These are phyloP conservation scores for Pleurotus citrinopileatus DNA, from an alignment of 768 basidiomycete species.

Conservation along the genomic window DNA sequence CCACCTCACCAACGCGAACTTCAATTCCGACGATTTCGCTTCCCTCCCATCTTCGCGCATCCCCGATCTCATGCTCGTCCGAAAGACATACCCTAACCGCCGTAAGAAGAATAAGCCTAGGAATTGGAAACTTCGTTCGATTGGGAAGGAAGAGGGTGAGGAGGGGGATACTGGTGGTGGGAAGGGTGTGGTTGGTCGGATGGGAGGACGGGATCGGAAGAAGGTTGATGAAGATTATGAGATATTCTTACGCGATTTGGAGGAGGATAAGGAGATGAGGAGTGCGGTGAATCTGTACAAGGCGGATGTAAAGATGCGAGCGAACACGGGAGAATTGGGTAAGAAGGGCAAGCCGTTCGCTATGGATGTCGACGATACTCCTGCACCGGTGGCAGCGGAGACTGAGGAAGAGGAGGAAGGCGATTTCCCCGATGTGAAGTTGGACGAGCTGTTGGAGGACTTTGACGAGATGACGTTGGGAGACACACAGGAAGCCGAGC, in stretches of 20 bases:
- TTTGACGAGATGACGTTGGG: constrained; percentile 87
- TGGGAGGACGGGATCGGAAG: constrained; percentile 86
- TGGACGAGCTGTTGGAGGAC: constrained; percentile 87
- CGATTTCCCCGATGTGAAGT: constrained; percentile 85
- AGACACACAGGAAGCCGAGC: no score
- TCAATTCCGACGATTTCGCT: constrained; percentile 87
- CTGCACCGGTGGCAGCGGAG: constrained; percentile 29
- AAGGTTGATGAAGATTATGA: constrained; percentile 98
- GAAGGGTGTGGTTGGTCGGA: constrained; percentile 81
- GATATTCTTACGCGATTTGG: constrained; percentile 88
- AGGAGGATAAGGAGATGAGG: constrained; percentile 93
- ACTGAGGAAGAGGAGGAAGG: constrained; percentile 63
- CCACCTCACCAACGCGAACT: constrained; percentile 85
- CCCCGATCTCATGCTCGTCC: constrained; percentile 91
- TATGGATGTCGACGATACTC: constrained; percentile 66
- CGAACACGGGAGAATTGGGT: constrained; percentile 36
- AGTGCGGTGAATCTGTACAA: constrained; percentile 86
- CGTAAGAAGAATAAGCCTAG: constrained; percentile 87
- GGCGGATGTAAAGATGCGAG: constrained; percentile 51
- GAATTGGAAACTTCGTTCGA: constrained; percentile 86
- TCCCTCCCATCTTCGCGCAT: constrained; percentile 60
- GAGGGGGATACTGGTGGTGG: constrained; percentile 54
- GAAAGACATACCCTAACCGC: constrained; percentile 93
- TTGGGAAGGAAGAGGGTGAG: constrained; percentile 89
- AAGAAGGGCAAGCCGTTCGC: constrained; percentile 39